These are phyloP conservation scores for Bruguiera gymnorhiza DNA, from an alignment of 345 rosid genomes.

Conservation along the genomic window DNA sequence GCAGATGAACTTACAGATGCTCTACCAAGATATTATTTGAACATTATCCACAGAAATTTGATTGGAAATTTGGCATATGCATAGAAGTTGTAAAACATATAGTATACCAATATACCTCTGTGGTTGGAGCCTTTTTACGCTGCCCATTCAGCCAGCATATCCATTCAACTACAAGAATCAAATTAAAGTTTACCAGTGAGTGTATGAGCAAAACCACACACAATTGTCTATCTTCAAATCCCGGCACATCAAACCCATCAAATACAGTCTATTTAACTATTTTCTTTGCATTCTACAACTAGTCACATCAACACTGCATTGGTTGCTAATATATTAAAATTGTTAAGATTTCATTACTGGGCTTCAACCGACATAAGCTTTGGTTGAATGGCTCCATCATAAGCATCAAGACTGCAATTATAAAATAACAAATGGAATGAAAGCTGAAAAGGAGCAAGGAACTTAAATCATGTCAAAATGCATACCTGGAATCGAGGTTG, in stretches of 20 bases:
- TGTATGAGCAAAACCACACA: slow-evolving; percentile 4
- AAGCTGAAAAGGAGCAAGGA: neutral
- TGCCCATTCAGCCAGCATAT: slow-evolving; percentile 98
- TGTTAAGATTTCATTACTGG: neutral
- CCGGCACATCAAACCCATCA: neutral
- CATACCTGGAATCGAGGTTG: slow-evolving; percentile 82
- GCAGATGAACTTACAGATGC: too few species aligned
- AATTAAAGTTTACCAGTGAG: slow-evolving; percentile 14
- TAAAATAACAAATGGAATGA: too few species aligned
- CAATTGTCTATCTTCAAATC: neutral
- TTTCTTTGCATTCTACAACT: slow-evolving; percentile 9
- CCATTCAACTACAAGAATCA: slow-evolving; percentile 80
- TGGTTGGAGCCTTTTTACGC: slow-evolving; percentile 78
- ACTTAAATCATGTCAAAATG: neutral
- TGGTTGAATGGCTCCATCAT: too few species aligned
- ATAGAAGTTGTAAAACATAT: neutral
- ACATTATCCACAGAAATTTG: too few species aligned
- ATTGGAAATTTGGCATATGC: too few species aligned
- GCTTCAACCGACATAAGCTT: neutral
- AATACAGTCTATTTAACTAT: neutral
- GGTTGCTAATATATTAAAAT: too few species aligned
- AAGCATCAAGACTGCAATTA: too few species aligned
- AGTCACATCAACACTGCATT: neutral
- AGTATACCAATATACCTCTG: slow-evolving; percentile 51
- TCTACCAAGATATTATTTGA: too few species aligned